Evolutionary conservation across 257 asterid genomes (phyloP).

Genomic region (Plantago elongata): DNA sequence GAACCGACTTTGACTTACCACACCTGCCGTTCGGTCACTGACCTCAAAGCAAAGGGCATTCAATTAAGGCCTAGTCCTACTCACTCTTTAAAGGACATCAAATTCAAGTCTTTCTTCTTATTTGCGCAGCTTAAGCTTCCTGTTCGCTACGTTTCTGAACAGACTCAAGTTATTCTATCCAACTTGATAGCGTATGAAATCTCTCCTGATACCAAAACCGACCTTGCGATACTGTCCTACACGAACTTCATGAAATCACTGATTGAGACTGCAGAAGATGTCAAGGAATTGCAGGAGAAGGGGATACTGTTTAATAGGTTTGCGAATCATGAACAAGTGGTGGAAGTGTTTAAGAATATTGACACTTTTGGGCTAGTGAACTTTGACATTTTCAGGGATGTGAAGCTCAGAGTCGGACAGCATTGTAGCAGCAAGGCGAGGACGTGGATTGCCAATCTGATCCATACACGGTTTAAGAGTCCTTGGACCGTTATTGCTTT

Average conservation of each 20-base stretch:
- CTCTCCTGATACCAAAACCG: constrained; percentile 13
- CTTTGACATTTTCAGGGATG: constrained; percentile 15
- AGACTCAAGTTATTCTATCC: neutral
- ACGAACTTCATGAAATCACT: constrained; percentile 28
- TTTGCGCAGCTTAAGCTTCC: constrained; percentile 12
- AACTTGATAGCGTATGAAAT: constrained; percentile 33
- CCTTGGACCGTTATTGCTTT: constrained; percentile 34
- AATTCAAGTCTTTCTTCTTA: neutral
- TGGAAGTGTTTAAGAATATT: constrained; percentile 23
- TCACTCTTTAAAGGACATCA: constrained; percentile 5
- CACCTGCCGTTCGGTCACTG: constrained; percentile 7
- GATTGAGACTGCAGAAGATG: constrained; percentile 23
- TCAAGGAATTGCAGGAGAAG: constrained; percentile 21
- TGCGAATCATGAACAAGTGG: constrained; percentile 27
- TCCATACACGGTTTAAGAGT: constrained; percentile 22
- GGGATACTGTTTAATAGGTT: constrained; percentile 19
- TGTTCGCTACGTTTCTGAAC: neutral
- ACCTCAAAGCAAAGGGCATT: constrained; percentile 14
- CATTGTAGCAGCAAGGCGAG: constrained; percentile 24
- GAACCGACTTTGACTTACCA: constrained; percentile 3
- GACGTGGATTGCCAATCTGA: constrained; percentile 31
- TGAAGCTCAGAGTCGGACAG: constrained; percentile 18
- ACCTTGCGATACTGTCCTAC: constrained; percentile 20
- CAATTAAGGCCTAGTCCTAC: constrained; percentile 2
- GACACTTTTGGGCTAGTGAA: constrained; percentile 26